These are phyloP conservation scores for Porphyrellus sp. DNA, from an alignment of 1,284 basidiomycete genomes.

Conservation along the genomic window DNA sequence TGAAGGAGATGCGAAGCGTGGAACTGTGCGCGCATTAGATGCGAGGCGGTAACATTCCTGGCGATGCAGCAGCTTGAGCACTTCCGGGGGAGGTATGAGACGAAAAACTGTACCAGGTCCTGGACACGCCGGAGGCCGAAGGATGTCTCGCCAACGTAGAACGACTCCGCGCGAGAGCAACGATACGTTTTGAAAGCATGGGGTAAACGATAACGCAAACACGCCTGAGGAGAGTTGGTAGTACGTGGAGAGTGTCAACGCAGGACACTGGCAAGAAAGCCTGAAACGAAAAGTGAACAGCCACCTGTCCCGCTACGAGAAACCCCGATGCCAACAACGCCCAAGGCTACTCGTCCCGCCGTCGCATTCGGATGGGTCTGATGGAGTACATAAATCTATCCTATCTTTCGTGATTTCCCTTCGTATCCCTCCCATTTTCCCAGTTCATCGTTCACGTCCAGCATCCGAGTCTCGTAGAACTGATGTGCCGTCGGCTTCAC, in stretches of 20 bases:
- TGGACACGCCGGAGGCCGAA: constrained; percentile 41
- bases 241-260: background rate
- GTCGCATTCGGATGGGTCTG: background rate
- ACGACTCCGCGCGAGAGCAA: constrained; percentile 63
- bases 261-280: background rate
- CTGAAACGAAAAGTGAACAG: constrained; percentile 12
- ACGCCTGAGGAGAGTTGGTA: background rate
- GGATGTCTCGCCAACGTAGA: constrained; percentile 43
- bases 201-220: background rate
- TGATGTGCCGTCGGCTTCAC: constrained; percentile 60
- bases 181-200: constrained; percentile 72
- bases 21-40: constrained; percentile 56
- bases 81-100: constrained; percentile 5
- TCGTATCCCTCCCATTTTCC: constrained; percentile 65
- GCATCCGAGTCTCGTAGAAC: constrained; percentile 59
- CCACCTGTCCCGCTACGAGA: constrained; percentile 23
- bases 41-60: constrained; percentile 48
- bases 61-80: constrained; percentile 1
- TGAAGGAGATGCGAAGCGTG: constrained; percentile 66
- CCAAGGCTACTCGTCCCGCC: no score
- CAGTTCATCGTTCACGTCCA: constrained; percentile 52
- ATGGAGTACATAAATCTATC: background rate
- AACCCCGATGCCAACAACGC: no score
- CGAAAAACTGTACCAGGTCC: constrained; percentile 47
- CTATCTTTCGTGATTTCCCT: constrained; percentile 37